Evolutionary conservation across 768 basidiomycete species (phyloP), one percentile per base, ranked within the genome.

Genomic region (Cytidiella melzeri): DNA sequence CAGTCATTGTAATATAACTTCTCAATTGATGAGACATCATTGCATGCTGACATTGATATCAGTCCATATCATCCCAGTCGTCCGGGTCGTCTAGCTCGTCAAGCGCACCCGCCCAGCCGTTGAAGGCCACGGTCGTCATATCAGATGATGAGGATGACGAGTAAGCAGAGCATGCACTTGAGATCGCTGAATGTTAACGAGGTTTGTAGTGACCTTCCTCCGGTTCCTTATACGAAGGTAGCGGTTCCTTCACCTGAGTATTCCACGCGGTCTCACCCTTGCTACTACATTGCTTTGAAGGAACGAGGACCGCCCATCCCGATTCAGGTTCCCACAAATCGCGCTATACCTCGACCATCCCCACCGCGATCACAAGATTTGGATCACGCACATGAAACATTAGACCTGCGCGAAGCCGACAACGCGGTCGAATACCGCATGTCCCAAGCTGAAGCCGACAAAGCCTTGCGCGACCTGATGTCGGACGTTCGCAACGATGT

Each of bases 271-370:
- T n/a, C n/a, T n/a, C n/a, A 27, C 18, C 45, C 47, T 24, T 4
- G 42, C 10, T 44, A 45, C 24, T 7, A 34, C 7, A 15, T 41
- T 48, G 9, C 24, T 30, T 6, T 45, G 45, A n/a, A 24, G 30
- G 19, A 12, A 55, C 47, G 19, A 37, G 53, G n/a, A 23, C 12
- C 21, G 5, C 44, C 66, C 1, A 57, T 60, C 0, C 66, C 66
- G 1, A 64, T 74, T 27, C 65, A 59, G 34, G 63, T 70, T 9
- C 71, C 71, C 4, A 66, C 69, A 0, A 71, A 72, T 52, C 57
- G 38, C 1, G 48, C 48, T 21, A 34, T 54, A 24, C 47, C 55
- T 48, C 39, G 65, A 62, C 43, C 41, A 15, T 15, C 9, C 7
- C 30, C 30, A 34, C 7, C 15, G 30, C 30, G 15, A 34, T 15